These are phyloP conservation scores for Sophora flavescens DNA, from an alignment of 306 rosid genomes.

Conservation along the genomic window DNA sequence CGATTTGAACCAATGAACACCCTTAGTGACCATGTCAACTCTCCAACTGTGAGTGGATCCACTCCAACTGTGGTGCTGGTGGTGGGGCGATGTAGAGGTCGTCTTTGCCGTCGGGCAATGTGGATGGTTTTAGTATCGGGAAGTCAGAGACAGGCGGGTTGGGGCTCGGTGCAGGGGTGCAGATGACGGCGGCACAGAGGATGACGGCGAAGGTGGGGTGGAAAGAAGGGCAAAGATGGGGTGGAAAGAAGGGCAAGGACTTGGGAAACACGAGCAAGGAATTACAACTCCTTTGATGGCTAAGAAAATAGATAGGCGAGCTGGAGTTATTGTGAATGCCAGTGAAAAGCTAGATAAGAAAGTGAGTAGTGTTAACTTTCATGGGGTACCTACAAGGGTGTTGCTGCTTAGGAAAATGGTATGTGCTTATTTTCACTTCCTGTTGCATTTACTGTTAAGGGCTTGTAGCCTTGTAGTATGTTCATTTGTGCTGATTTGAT, in stretches of 20 bases:
- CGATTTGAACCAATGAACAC: no score
- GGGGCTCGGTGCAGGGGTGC: conserved; percentile 98
- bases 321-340: conserved; percentile 96
- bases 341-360: conserved; percentile 85
- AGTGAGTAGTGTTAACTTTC: conserved; percentile 76
- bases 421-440: conserved; percentile 47
- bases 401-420: conserved; percentile 95
- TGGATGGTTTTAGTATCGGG: conserved; percentile 88
- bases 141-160: conserved; percentile 88
- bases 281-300: conserved; percentile 98
- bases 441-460: background rate
- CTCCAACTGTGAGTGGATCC: no score
- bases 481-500: background rate
- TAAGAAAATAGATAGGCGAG: conserved; percentile 89
- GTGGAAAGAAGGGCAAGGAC: conserved; percentile 98
- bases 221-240: no score
- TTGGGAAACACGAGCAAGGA: conserved; percentile 97
- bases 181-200: conserved; percentile 98
- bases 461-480: background rate
- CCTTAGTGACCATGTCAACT: no score
- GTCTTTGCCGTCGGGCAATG: conserved; percentile 76
- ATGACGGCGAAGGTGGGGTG: conserved; percentile 99
- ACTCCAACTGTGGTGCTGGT: conserved; percentile 20
- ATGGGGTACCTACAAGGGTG: conserved; percentile 88
- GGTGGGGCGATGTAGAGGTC: conserved; percentile 72